Evolutionary conservation across 2,329 filamentous ascomycete species (phyloP).

Genomic region (Fusarium denticulatum): DNA sequence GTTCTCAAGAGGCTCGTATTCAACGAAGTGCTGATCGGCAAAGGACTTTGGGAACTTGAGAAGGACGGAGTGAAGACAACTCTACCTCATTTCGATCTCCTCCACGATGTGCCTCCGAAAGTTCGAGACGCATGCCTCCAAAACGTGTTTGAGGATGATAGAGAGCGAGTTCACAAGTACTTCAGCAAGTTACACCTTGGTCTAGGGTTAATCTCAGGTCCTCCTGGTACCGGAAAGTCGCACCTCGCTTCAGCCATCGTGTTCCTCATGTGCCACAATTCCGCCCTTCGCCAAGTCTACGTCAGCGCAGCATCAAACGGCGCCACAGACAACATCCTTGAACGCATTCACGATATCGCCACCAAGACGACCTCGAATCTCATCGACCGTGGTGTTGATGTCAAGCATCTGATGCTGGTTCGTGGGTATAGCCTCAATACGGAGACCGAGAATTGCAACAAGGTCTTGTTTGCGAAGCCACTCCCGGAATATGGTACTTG

Average conservation of each 20-base stretch:
- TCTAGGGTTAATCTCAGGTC: not conserved
- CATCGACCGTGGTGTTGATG: rapidly evolving
- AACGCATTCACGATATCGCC: not conserved
- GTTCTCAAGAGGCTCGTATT: not conserved
- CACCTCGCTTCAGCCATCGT: not conserved
- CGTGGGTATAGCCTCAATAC: not conserved
- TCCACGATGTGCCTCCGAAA: rapidly evolving
- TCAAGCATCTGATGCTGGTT: not conserved
- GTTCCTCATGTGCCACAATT: not conserved
- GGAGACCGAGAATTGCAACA: not conserved
- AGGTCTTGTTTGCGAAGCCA: rapidly evolving
- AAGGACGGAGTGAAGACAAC: rapidly evolving
- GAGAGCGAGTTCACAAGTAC: not conserved
- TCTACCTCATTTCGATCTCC: not conserved
- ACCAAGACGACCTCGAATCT: rapidly evolving
- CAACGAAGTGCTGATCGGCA: not conserved
- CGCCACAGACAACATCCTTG: not conserved
- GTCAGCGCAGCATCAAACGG: not conserved
- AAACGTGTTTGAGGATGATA: not conserved
- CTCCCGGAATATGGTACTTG: not conserved
- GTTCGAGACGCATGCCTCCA: not conserved
- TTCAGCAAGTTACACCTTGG: not conserved
- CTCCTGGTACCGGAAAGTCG: conserved; percentile 1
- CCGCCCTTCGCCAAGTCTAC: not conserved
- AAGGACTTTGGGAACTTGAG: not conserved